phyloP scores from a whole-genome alignment of 2,329 filamentous ascomycete species.

The Triangularia verruculosa region DNA sequence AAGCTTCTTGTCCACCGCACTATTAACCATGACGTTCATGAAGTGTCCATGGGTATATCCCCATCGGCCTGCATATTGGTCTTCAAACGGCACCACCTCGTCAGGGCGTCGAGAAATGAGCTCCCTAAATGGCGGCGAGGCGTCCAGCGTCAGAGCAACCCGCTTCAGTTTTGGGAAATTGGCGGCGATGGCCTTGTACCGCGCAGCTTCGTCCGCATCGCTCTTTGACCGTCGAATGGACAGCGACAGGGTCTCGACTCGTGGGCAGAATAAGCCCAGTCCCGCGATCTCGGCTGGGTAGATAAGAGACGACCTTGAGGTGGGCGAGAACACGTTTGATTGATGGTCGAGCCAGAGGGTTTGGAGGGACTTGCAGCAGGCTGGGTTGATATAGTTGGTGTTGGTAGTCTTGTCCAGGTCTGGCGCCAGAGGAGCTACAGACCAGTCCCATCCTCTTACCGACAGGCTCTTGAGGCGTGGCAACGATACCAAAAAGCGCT shows the following conservation, averaged over 20 bases:
- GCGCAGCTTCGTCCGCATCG: background rate
- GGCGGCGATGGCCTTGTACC: background rate
- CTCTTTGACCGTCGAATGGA: conserved; percentile 1
- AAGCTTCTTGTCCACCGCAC: background rate
- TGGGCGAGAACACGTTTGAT: background rate
- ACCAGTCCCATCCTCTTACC: too few species aligned
- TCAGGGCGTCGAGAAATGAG: background rate
- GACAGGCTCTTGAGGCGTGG: background rate
- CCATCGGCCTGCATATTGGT: background rate
- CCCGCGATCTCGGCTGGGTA: background rate
- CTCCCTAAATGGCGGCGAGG: background rate
- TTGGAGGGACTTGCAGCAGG: background rate
- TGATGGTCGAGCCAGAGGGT: conserved; percentile 7
- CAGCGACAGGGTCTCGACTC: background rate
- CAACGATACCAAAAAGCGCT: background rate
- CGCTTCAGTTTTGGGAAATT: conserved; percentile 1
- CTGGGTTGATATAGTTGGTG: background rate
- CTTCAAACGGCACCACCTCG: background rate
- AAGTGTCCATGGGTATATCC: background rate
- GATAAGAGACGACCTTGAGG: background rate
- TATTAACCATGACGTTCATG: background rate
- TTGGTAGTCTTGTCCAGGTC: background rate
- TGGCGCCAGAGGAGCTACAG: background rate
- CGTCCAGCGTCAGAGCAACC: conserved; percentile 2
- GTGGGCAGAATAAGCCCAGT: conserved; percentile 1